These are phyloP conservation scores for Omphalotus guepiniiformis DNA, from an alignment of 768 basidiomycete species.

Conservation along the genomic window DNA sequence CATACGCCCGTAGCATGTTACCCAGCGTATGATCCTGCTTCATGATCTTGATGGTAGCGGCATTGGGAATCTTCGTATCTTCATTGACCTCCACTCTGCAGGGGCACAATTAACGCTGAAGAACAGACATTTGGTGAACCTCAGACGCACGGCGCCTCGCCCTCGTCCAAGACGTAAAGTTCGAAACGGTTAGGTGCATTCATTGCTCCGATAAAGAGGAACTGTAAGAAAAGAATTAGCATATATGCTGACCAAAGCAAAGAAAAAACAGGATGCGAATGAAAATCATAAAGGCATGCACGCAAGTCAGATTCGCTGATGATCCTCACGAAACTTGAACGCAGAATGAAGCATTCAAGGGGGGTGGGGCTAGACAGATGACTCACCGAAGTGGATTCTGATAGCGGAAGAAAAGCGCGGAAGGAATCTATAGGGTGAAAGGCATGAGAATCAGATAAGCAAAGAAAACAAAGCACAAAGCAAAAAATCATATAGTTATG, in stretches of 20 bases:
- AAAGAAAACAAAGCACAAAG: neutral
- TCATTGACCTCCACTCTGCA: constrained; percentile 83
- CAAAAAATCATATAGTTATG: constrained; percentile 9
- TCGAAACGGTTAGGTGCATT: constrained; percentile 95
- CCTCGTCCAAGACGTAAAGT: constrained; percentile 87
- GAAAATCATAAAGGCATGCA: constrained; percentile 20
- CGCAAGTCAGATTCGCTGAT: constrained; percentile 12
- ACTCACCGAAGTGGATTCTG: too few relatives aligned
- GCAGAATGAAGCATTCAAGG: constrained; percentile 33
- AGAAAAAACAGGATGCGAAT: constrained; percentile 1
- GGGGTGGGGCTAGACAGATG: neutral
- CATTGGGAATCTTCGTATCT: constrained; percentile 97
- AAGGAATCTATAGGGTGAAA: neutral
- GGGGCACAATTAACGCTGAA: constrained; percentile 10
- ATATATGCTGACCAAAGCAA: neutral
- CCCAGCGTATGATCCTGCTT: constrained; percentile 98
- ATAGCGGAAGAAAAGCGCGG: neutral
- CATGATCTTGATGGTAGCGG: constrained; percentile 88
- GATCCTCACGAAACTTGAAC: constrained; percentile 34
- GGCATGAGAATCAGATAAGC: neutral
- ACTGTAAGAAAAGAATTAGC: neutral
- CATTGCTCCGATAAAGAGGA: constrained; percentile 38
- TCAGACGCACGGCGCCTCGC: constrained; percentile 82
- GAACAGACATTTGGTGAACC: constrained; percentile 5
- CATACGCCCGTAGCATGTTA: constrained; percentile 93